Base-by-base conservation (phyloP, 2,329 filamentous ascomycete species). In the Capronia coronata region DNA sequence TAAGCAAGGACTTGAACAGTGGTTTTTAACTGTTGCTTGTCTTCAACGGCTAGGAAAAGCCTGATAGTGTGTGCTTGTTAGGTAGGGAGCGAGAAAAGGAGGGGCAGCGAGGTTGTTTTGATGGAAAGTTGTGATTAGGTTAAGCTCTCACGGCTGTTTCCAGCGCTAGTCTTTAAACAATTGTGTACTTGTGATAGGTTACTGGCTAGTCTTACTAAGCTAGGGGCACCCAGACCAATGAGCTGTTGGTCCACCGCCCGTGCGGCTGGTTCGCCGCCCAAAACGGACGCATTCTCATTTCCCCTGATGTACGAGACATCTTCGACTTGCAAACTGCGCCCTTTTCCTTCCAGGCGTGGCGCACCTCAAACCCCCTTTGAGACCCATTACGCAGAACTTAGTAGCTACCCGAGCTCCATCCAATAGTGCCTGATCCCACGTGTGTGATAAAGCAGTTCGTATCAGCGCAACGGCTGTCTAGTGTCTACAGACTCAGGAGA, bases 211-310 rank as follows among this genome's bases (percentile, higher is more conserved):
- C n/a, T n/a, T n/a, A n/a, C n/a, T n/a, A n/a, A n/a, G n/a, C n/a
- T n/a, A n/a, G n/a, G n/a, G n/a, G n/a, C n/a, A n/a, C n/a, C n/a
- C n/a, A n/a, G 18, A 19, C 34, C 34, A 37, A 37, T 37, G 14
- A 11, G 8, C 18, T 8, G 18, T 5, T 19, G 7, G 3, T 13
- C 16, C 8, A 4, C 4, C 7, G 7, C 34, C 18, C 8, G 3
- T 34, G 34, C 19, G 9, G 22, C n/a, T 11, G 8, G 5, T 11
- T 7, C 29, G 29, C 5, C 11, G 11, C 32, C 14, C 6, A 39
- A 46, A 27, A 29, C 16, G 43, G 21, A 46, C 38, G 5, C 11
- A 23, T 14, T 14, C 35, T 39, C 34, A 46, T 46, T 46, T 46
- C 44, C 44, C 44, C 34, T 30, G 34, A 40, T 27, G 27, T 38